Evolutionary conservation across 192 early-diverging fungal genomes (phyloP), one percentile per base, ranked within the genome.

Genomic region (Pilaira anomala): DNA sequence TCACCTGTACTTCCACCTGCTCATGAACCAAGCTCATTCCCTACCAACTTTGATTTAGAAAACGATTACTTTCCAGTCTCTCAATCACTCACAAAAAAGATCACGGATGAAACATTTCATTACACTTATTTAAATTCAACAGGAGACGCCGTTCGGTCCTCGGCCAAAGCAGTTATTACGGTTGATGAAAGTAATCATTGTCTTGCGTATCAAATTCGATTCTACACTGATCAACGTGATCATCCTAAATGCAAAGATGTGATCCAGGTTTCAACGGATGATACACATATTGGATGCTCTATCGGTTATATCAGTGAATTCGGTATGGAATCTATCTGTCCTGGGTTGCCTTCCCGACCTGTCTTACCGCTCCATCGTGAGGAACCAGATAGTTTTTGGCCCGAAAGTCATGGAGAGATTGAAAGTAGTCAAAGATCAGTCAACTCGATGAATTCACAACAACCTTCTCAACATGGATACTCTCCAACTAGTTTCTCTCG

Each of bases 41-140:
- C 1, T 9, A 9, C 33, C 33, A 36, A 36, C 33, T 36, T 36
- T 36, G 33, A 36, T 36, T 36, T 36, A 9, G 33, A 36, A 36
- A 9, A 0, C 4, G 53, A 55, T 7, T 55, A 36, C 28, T 55
- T 55, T 18, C 53, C 53, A 19, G 8, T 19, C 11, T 33, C 53
- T 21, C 53, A 55, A 36, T 26, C 53, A 21, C 13, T n/a, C 0
- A 36, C 30, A 30, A 28, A 55, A 7, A 21, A 7, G 28, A 55
- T 36, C 14, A 36, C 29, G n/a, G 30, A 55, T 33, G 29, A 12
- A 9, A 22, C 28, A 50, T 51, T 62, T 14, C 45, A 57, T 19
- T 71, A 65, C 22, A 60, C 69, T 7, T 71, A 55, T 61, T 11
- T 71, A 1, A 50, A 71, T 52, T 39, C 48, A 7, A 36, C 48